These are phyloP conservation scores for Picea sitchensis DNA, from an alignment of 75 land plant genomes.

Conservation along the genomic window DNA sequence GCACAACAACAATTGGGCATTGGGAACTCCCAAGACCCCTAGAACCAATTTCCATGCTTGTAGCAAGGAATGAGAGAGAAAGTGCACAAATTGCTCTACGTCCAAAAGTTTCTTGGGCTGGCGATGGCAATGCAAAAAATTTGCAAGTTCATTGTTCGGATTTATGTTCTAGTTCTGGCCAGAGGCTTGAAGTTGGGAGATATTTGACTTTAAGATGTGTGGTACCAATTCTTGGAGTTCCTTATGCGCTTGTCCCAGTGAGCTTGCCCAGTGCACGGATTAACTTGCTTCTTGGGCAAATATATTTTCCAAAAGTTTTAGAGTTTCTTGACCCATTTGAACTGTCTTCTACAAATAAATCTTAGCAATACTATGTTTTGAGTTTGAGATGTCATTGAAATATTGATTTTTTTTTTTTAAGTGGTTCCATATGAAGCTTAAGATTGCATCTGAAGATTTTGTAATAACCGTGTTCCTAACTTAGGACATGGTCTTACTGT, in stretches of 20 bases:
- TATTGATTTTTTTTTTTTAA: too few species aligned
- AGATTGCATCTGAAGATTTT: too few species aligned
- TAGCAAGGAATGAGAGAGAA: constrained; percentile 95
- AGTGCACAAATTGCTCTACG: constrained; percentile 93
- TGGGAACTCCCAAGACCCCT: too few species aligned
- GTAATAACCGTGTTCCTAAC: too few species aligned
- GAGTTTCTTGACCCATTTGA: too few species aligned
- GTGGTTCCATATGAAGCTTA: too few species aligned
- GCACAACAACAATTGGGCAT: too few species aligned
- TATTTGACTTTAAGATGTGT: constrained; percentile 69
- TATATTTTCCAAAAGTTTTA: too few species aligned
- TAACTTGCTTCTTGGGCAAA: constrained; percentile 83
- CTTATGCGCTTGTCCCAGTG: constrained; percentile 97
- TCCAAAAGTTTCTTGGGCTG: constrained; percentile 92
- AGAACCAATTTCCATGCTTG: constrained; percentile 60
- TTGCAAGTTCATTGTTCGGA: constrained; percentile 81
- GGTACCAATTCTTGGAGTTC: constrained; percentile 95
- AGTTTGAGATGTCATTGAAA: too few species aligned
- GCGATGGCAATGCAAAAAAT: constrained; percentile 56
- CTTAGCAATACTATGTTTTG: too few species aligned
- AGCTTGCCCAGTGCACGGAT: constrained; percentile 58
- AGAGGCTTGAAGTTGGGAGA: constrained; percentile 80
- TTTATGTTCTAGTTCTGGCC: constrained; percentile 73
- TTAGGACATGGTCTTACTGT: too few species aligned
- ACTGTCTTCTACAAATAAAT: too few species aligned